Percentiles rank a stretch among this genome's conserved stretches.
These are phyloP conservation scores for Ceratocystis diversiconidia DNA, from an alignment of 2,329 filamentous ascomycete species.

Conservation along the genomic window DNA sequence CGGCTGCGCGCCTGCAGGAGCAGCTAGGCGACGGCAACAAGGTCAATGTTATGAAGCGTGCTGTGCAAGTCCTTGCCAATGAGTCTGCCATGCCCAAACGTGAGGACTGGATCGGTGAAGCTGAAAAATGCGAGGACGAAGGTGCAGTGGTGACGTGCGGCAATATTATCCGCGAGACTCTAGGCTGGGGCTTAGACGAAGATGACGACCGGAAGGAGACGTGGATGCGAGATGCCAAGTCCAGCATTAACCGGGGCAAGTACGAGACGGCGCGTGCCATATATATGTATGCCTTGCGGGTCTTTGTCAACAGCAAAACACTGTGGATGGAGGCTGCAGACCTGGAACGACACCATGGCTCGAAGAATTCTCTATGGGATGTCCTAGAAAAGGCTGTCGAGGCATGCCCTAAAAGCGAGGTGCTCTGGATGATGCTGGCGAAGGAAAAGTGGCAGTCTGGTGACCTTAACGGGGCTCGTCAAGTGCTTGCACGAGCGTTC, in stretches of 20 bases:
- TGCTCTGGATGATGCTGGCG: slow-evolving; percentile 89
- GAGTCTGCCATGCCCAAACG: slow-evolving; percentile 94
- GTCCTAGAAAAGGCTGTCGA: slow-evolving; percentile 88
- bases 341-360: slow-evolving; percentile 78
- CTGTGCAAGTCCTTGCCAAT: slow-evolving; percentile 72
- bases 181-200: slow-evolving; percentile 86
- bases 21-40: slow-evolving; percentile 65
- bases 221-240: slow-evolving; percentile 86
- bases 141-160: slow-evolving; percentile 75
- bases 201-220: slow-evolving; percentile 92
- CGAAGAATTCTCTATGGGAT: slow-evolving; percentile 66
- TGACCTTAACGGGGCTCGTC: slow-evolving; percentile 71
- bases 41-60: slow-evolving; percentile 89
- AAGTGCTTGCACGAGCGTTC: slow-evolving; percentile 79
- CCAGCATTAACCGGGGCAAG: slow-evolving; percentile 63
- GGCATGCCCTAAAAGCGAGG: slow-evolving; percentile 79
- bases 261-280: slow-evolving; percentile 90
- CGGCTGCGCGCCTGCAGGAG: slow-evolving; percentile 79
- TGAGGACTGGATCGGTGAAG: slow-evolving; percentile 92
- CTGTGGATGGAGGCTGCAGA: slow-evolving; percentile 87
- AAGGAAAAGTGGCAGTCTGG: slow-evolving; percentile 88
- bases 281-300: slow-evolving; percentile 74
- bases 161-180: slow-evolving; percentile 79
- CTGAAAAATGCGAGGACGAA: slow-evolving; percentile 87
- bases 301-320: slow-evolving; percentile 77